A percentile compares a stretch with the other conserved stretches of the same genome.
Conservation (phyloP, 2,329 filamentous ascomycete species). For the Alternaria brassicicola region DNA sequence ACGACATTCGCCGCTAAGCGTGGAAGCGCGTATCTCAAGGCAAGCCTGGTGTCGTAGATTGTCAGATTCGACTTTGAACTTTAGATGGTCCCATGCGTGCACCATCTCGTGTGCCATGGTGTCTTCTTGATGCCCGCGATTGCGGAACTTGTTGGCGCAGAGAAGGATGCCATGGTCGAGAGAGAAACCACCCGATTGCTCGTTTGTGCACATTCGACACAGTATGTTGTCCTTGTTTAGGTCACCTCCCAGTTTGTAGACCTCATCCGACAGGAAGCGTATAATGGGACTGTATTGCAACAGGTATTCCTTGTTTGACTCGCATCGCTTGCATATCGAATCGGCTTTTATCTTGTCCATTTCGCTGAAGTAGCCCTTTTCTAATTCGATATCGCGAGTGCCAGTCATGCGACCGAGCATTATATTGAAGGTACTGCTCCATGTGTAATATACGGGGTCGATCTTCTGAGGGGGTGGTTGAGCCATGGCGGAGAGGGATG, state of each 20-base stretch:
- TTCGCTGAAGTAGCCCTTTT: conserved; percentile 72
- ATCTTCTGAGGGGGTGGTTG: conserved; percentile 31
- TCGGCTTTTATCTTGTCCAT: conserved; percentile 77
- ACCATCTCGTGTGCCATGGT: conserved; percentile 97
- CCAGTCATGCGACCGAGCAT: conserved; percentile 65
- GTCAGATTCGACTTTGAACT: conserved; percentile 88
- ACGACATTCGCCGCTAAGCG: conserved; percentile 90
- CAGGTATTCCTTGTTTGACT: conserved; percentile 81
- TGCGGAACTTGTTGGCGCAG: conserved; percentile 88
- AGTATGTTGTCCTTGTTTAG: conserved; percentile 77
- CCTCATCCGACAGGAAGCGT: conserved; percentile 83
- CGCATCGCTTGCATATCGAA: conserved; percentile 79
- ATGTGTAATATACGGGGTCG: conserved; percentile 58
- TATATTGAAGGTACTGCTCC: conserved; percentile 86
- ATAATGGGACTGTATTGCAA: conserved; percentile 84
- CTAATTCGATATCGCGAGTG: conserved; percentile 34
- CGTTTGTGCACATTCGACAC: conserved; percentile 77
- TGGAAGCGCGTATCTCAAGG: conserved; percentile 93
- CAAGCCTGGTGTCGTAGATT: conserved; percentile 89
- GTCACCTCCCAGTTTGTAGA: conserved; percentile 76
- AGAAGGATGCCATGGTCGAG: conserved; percentile 86
- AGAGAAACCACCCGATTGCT: conserved; percentile 82
- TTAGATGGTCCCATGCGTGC: conserved; percentile 90
- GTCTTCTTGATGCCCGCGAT: conserved; percentile 84
- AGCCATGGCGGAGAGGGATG: conserved; percentile 28